phyloP scores from a whole-genome alignment of 2,329 filamentous ascomycete genomes.

The Myriosclerotinia curreyana region DNA sequence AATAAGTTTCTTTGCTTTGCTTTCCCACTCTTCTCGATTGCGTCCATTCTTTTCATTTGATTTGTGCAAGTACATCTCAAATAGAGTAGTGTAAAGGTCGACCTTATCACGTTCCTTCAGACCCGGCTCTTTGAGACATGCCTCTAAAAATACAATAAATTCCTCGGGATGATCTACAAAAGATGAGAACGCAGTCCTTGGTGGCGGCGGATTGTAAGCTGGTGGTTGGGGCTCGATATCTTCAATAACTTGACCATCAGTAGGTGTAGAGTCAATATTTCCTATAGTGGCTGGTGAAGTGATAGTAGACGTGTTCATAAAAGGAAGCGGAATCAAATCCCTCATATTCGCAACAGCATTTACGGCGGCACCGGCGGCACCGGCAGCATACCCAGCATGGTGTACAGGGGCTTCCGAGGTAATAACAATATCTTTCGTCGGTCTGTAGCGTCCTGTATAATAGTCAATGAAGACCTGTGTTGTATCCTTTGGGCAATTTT shows the following conservation, averaged over 20 bases:
- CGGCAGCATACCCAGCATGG: constrained; percentile 38
- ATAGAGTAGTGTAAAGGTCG: constrained; percentile 90
- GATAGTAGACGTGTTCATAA: constrained; percentile 66
- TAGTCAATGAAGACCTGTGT: constrained; percentile 92
- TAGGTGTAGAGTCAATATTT: constrained; percentile 51
- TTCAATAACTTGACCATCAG: constrained; percentile 52
- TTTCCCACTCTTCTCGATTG: constrained; percentile 78
- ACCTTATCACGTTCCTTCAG: constrained; percentile 72
- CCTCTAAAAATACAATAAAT: constrained; percentile 90
- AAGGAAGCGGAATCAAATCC: constrained; percentile 77
- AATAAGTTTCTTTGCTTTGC: constrained; percentile 85
- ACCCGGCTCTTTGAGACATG: constrained; percentile 69
- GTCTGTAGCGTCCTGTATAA: constrained; percentile 80
- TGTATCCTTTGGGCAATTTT: constrained; percentile 77
- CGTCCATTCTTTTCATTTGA: constrained; percentile 70
- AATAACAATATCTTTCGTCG: constrained; percentile 58
- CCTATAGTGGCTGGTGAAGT: constrained; percentile 52
- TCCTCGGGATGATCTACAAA: constrained; percentile 93
- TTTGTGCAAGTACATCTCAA: constrained; percentile 97
- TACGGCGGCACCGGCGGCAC: constrained; percentile 59
- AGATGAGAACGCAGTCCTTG: constrained; percentile 87
- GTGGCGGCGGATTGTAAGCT: constrained; percentile 74
- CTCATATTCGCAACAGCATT: constrained; percentile 84
- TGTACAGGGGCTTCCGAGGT: constrained; percentile 26
- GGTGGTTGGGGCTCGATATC: constrained; percentile 47